Percentiles rank a stretch among this genome's conserved stretches.
Evolutionary conservation across 352 stramenopile species (phyloP).

Genomic region (Pythium sp.): DNA sequence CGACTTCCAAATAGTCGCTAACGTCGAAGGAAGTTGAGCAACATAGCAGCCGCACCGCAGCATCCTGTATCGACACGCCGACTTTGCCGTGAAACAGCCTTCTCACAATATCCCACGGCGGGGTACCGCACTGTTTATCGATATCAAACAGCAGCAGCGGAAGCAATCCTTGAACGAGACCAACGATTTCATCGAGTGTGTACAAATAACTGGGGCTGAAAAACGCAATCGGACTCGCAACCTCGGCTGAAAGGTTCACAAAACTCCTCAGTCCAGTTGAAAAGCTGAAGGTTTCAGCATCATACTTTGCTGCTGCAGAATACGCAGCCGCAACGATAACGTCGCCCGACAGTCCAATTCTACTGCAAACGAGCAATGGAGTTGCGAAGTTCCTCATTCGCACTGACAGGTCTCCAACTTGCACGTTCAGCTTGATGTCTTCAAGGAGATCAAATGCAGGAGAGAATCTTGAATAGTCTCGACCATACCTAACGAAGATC

Average conservation of each 20-base stretch:
- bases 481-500: constrained; percentile 20
- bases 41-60: constrained; percentile 43
- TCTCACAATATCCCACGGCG: constrained; percentile 55
- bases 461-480: constrained; percentile 21
- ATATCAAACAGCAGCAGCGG: constrained; percentile 46
- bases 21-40: constrained; percentile 45
- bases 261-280: constrained; percentile 36
- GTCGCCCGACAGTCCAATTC: constrained; percentile 30
- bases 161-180: constrained; percentile 27
- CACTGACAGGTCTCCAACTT: constrained; percentile 30
- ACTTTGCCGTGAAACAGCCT: constrained; percentile 59
- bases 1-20: constrained; percentile 53
- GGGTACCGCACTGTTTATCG: constrained; percentile 32
- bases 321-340: constrained; percentile 30
- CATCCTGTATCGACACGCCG: constrained; percentile 31
- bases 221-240: constrained; percentile 36
- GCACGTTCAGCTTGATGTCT: constrained; percentile 27
- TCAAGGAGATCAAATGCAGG: constrained; percentile 33
- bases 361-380: constrained; percentile 38
- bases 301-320: constrained; percentile 1
- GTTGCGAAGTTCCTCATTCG: constrained; percentile 50
- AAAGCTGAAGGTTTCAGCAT: constrained; percentile 21
- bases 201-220: constrained; percentile 60
- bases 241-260: constrained; percentile 32
- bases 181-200: constrained; percentile 46